These are phyloP conservation scores for Irpex sp. DNA, from an alignment of 1,284 basidiomycete species.

Conservation along the genomic window DNA sequence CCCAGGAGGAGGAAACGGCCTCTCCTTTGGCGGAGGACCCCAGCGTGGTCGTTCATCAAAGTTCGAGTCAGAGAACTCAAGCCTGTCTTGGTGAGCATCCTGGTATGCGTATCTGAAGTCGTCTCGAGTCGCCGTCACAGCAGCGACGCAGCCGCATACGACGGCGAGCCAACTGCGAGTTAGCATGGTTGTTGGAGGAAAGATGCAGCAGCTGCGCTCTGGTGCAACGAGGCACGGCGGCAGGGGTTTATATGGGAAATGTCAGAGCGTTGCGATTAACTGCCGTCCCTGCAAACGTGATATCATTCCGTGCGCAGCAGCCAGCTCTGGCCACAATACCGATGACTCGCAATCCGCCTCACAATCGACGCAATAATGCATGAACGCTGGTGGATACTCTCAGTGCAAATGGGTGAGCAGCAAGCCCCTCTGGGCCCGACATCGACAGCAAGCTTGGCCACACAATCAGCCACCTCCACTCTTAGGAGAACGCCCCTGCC, in stretches of 20 bases:
- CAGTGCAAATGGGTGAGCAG: not conserved
- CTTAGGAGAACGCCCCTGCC: not conserved
- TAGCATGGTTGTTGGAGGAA: conserved; percentile 6
- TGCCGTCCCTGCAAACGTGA: not conserved
- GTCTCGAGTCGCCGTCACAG: conserved; percentile 16
- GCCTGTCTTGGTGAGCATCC: not conserved
- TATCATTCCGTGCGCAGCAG: not conserved
- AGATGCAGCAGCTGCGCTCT: not conserved
- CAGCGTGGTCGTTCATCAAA: not conserved
- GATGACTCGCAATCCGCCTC: not conserved
- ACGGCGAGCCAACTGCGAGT: conserved; percentile 20
- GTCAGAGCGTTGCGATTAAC: not conserved
- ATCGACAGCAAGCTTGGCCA: not conserved
- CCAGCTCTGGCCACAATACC: not conserved
- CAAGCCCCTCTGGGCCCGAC: not conserved
- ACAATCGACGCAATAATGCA: not conserved
- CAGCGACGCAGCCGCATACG: conserved; percentile 19
- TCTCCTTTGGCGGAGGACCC: not conserved
- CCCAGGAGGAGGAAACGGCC: not conserved
- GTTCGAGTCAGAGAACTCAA: not conserved
- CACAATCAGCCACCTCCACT: not conserved
- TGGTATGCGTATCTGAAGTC: not conserved
- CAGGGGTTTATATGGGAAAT: not conserved
- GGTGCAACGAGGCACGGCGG: conserved; percentile 2
- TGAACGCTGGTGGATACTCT: not conserved